Base-by-base conservation (phyloP, 2,329 filamentous ascomycete genomes). In the Xylaria sp. region DNA sequence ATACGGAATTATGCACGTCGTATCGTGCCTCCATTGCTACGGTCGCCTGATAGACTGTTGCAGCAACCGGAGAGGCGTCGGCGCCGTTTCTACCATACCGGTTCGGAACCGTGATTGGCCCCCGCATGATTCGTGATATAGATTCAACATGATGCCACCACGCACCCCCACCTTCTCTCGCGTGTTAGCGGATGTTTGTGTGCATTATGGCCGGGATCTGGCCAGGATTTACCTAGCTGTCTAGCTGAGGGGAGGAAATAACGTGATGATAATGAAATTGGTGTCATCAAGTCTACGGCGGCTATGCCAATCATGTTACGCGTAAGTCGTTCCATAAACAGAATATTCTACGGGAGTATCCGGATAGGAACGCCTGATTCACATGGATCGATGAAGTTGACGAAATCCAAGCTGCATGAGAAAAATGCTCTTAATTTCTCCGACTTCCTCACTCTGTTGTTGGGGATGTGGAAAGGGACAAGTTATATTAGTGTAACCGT, bases 221-320 rank as follows among this genome's bases (percentile, higher is more conserved):
- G 51, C 51, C 51, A 32, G 51, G 27, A 21, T 32, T 21, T 25
- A 37, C 27, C 66, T 60, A 55, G 69, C 59, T 60, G 18, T 40
- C 40, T 53, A 25, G 37, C 59, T 58, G 64, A 61, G 66, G 60
- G 65, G 32, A 35, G 65, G 54, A 50, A 54, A 74, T 74, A 67
- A 68, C 70, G 72, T 60, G 68, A 74, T 73, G 64, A 23, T 29
- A n/a, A 58, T 40, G 8, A 68, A 60, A 51, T 32, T 72, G 69
- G 67, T 72, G 69, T 69, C 61, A 73, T 69, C 50, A 27, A 44
- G 18, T 2, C 13, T 16, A 21, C 29, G 66, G 21, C 37, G 54
- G 44, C 47, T 9, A 23, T 29, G 55, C 48, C 51, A 53, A 53
- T 50, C 35, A n/a, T 35, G 21, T 35, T 6, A n/a, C 23, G 18